Conservation (phyloP, 176 grass and related monocot genomes). For the Paspalum notatum region DNA sequence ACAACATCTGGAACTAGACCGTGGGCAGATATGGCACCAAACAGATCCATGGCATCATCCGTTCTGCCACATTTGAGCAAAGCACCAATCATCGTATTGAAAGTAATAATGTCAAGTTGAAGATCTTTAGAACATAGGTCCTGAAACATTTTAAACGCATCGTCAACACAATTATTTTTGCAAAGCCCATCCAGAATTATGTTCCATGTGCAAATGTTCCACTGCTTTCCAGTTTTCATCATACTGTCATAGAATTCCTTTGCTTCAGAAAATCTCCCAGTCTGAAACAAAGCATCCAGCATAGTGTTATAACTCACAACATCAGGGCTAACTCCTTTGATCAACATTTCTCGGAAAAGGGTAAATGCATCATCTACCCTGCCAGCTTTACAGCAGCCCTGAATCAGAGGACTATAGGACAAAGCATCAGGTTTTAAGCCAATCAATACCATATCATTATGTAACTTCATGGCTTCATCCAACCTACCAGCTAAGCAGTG, state of each 20-base stretch:
- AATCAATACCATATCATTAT: not conserved
- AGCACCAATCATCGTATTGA: not conserved
- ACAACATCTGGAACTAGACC: not conserved
- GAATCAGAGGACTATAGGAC: not conserved
- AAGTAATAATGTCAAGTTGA: too few relatives aligned
- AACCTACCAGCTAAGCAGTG: not conserved
- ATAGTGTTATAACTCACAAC: not conserved
- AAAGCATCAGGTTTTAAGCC: not conserved
- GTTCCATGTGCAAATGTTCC: too few relatives aligned
- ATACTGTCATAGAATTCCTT: too few relatives aligned
- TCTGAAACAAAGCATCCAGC: not conserved
- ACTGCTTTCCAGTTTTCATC: too few relatives aligned
- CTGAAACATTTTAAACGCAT: too few relatives aligned
- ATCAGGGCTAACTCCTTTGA: not conserved
- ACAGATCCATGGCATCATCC: not conserved
- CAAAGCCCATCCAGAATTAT: too few relatives aligned
- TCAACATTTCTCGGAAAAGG: not conserved
- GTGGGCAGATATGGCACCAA: not conserved
- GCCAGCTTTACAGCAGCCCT: not conserved
- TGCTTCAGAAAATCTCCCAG: too few relatives aligned
- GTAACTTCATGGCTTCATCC: not conserved
- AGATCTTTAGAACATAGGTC: too few relatives aligned
- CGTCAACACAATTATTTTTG: too few relatives aligned
- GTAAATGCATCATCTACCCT: not conserved
- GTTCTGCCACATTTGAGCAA: not conserved